These are phyloP conservation scores for Exophiala dermatitidis DNA, from an alignment of 2,329 filamentous ascomycete genomes.

Conservation along the genomic window DNA sequence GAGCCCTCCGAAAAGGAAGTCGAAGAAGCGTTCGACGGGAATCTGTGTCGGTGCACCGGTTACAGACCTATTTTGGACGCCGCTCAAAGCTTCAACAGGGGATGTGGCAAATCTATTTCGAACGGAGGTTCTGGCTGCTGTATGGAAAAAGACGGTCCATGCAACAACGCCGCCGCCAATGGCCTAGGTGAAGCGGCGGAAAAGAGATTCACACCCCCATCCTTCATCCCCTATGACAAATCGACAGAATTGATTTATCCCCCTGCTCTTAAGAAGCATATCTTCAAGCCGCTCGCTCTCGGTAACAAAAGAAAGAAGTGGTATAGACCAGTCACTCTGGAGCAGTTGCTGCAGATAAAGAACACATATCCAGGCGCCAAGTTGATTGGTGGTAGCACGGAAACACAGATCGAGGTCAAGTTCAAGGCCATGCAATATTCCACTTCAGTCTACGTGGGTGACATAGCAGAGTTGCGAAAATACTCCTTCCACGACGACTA, in stretches of 20 bases:
- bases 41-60: slow-evolving; percentile 89
- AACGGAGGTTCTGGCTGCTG: slow-evolving; percentile 63
- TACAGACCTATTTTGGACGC: slow-evolving; percentile 92
- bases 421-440: slow-evolving; percentile 93
- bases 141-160: slow-evolving; percentile 62
- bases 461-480: slow-evolving; percentile 80
- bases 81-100: slow-evolving; percentile 73
- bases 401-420: slow-evolving; percentile 97
- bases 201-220: slow-evolving; percentile 70
- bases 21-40: slow-evolving; percentile 95
- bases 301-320: slow-evolving; percentile 92
- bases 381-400: slow-evolving; percentile 89
- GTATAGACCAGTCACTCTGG: slow-evolving; percentile 80
- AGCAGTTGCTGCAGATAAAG: slow-evolving; percentile 90
- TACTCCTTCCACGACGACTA: slow-evolving; percentile 72
- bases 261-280: slow-evolving; percentile 71
- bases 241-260: slow-evolving; percentile 96
- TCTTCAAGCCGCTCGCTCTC: slow-evolving; percentile 74
- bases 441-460: slow-evolving; percentile 83
- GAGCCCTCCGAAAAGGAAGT: slow-evolving; percentile 72
- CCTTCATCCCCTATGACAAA: slow-evolving; percentile 88
- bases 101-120: slow-evolving; percentile 49
- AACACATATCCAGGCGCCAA: slow-evolving; percentile 76
- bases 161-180: slow-evolving; percentile 49
- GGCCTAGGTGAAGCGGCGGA: slow-evolving; percentile 34